Conservation (phyloP, 768 basidiomycete species). For the Gloeostereum incarnatum region DNA sequence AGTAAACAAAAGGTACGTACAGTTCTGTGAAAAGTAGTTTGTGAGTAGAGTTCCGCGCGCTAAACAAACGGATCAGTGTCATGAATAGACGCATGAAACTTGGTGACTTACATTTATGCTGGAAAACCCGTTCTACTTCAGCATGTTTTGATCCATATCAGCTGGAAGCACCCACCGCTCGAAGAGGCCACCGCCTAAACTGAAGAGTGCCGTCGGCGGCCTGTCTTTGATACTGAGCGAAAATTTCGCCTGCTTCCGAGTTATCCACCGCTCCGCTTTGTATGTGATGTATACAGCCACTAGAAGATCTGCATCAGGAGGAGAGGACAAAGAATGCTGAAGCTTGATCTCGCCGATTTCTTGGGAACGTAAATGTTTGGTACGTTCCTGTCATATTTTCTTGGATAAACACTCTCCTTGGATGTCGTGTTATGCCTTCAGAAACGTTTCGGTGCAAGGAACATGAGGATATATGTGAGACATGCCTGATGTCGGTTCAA, state of each 20-base stretch:
- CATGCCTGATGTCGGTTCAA: no score
- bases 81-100: not conserved
- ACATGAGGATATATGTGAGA: no score
- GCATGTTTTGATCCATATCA: not conserved
- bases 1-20: constrained; percentile 28
- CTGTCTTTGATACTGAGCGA: constrained; percentile 58
- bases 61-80: constrained; percentile 16
- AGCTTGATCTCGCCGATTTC: no score
- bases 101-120: constrained; percentile 57
- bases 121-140: constrained; percentile 6
- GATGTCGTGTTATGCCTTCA: no score
- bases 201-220: constrained; percentile 43
- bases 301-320: constrained; percentile 55
- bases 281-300: constrained; percentile 60
- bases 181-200: constrained; percentile 67
- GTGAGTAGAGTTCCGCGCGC: constrained; percentile 65
- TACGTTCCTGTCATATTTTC: no score
- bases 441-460: no score
- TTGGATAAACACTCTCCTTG: no score
- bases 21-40: constrained; percentile 82
- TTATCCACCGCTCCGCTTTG: constrained; percentile 28
- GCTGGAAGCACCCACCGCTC: constrained; percentile 35
- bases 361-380: no score
- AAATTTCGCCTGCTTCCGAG: constrained; percentile 47
- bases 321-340: no score